These are phyloP conservation scores for Dryadomyces sulphureus DNA, from an alignment of 2,329 filamentous ascomycete species.

Conservation along the genomic window DNA sequence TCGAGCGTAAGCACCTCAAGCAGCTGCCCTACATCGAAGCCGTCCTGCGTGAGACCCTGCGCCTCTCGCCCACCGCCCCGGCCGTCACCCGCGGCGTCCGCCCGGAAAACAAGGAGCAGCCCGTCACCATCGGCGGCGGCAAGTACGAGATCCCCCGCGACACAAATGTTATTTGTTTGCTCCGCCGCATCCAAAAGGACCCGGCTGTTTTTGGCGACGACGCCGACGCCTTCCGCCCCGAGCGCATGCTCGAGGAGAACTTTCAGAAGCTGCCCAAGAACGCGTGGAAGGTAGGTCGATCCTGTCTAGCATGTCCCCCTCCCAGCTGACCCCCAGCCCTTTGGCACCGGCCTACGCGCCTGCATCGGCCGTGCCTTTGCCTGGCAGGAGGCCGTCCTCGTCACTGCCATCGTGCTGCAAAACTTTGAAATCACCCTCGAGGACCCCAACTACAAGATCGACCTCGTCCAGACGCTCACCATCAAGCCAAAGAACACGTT, in stretches of 20 bases:
- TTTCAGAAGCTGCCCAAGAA: conserved; percentile 24
- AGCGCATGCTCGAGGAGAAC: conserved; percentile 44
- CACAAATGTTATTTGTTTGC: conserved; percentile 26
- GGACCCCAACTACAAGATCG: conserved; percentile 42
- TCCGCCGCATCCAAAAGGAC: conserved; percentile 37
- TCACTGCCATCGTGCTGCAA: conserved; percentile 43
- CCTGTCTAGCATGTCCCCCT: not conserved
- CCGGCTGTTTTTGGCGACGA: conserved; percentile 41
- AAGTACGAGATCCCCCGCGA: conserved; percentile 35
- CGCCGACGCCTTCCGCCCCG: conserved; percentile 41
- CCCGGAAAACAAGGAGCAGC: conserved; percentile 21
- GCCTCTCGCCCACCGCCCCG: conserved; percentile 33
- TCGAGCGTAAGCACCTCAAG: conserved; percentile 31
- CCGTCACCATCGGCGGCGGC: conserved; percentile 22
- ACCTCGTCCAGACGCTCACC: conserved; percentile 37
- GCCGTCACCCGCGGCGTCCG: conserved; percentile 24
- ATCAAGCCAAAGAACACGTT: conserved; percentile 47
- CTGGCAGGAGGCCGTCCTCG: conserved; percentile 35
- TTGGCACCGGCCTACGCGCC: conserved; percentile 35
- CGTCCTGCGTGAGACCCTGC: conserved; percentile 37
- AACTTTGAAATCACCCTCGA: conserved; percentile 52
- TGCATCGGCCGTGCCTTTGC: conserved; percentile 40
- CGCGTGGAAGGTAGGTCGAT: conserved; percentile 22
- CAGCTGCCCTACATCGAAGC: conserved; percentile 38
- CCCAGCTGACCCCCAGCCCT: conserved; percentile 19